Evolutionary conservation across 108 stramenopile genomes (phyloP), one percentile per base, ranked within the genome.

Genomic region (Seminavis robusta): DNA sequence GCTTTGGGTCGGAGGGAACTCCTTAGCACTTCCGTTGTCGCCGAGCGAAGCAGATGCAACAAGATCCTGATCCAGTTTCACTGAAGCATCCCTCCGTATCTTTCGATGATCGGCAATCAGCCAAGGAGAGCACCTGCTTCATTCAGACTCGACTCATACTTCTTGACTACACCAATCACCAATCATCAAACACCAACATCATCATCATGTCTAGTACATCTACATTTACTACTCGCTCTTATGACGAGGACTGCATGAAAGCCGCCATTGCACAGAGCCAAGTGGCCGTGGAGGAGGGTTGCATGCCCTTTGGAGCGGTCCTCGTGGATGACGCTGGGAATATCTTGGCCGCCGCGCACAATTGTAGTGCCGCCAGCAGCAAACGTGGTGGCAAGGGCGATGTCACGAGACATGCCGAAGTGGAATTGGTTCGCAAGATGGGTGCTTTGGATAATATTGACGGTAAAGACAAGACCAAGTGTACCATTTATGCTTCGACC

Each of bases 221-320:
- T n/a, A n/a, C n/a, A n/a, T n/a, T n/a, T 37, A 11, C 36, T 37
- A 37, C 11, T 13, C 36, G 13, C 9, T 13, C 11, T 37, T 9
- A 37, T 23, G 53, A 55, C 24, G 53, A 55, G 24, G 41, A 44
- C 17, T 44, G 16, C 39, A 11, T 55, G 7, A 1, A 20, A 4
- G 30, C 11, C 10, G 57, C 57, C 4, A 59, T 59, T 47, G 30
- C 11, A 10, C 28, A 59, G 25, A 33, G 30, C 19, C 13, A 29
- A 17, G 20, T 11, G 30, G 57, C 39, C 9, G 40, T 25, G 15
- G 24, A 24, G 2, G 3, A 5, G 25, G 68, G 68, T 0, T 37
- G 36, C 24, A 69, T 69, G 69, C 69, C 69, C 1, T 71, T 71
- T 41, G 69, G 69, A 26, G 69, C 69, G 21, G 47, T 58, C 47